phyloP scores from a whole-genome alignment of 495 filamentous ascomycete species.

The Choiromyces venosus region DNA sequence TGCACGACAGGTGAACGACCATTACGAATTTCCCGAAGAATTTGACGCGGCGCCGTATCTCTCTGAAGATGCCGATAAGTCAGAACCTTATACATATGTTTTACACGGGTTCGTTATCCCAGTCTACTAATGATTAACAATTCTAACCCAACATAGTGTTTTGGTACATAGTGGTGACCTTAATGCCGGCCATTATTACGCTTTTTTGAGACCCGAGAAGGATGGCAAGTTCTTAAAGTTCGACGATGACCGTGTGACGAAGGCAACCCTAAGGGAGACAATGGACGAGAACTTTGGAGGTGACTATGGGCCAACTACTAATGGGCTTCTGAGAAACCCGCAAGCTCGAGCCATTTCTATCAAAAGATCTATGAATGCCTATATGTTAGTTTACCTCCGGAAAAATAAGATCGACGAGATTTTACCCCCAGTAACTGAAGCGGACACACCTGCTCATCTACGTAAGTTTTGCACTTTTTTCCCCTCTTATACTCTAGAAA shows the following conservation, averaged over 20 bases:
- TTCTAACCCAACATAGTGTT: conserved; percentile 48
- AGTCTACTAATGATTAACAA: neutral
- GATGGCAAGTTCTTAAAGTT: conserved; percentile 95
- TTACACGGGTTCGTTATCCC: conserved; percentile 59
- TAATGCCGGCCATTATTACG: conserved; percentile 99
- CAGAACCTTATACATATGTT: conserved; percentile 83
- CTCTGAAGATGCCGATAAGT: conserved; percentile 75
- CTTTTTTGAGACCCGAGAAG: conserved; percentile 87
- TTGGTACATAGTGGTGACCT: conserved; percentile 94
- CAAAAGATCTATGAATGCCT: conserved; percentile 73
- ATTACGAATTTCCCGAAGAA: conserved; percentile 91
- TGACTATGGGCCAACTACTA: conserved; percentile 61
- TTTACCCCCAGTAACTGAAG: conserved; percentile 63
- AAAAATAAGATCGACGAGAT: conserved; percentile 76
- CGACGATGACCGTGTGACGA: conserved; percentile 93
- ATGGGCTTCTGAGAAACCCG: conserved; percentile 59
- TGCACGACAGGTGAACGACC: conserved; percentile 66
- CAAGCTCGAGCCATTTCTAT: conserved; percentile 62
- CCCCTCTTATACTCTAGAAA: neutral
- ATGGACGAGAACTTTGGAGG: conserved; percentile 96
- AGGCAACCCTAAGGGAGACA: conserved; percentile 83
- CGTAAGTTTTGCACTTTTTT: conserved; percentile 49
- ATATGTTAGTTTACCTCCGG: conserved; percentile 98
- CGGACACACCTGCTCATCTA: conserved; percentile 79
- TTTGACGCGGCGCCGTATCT: conserved; percentile 89